Percentiles rank a stretch among this genome's conserved stretches.
Conservation (phyloP, 176 grass and related monocot genomes). For the Calamus simplicifolius region DNA sequence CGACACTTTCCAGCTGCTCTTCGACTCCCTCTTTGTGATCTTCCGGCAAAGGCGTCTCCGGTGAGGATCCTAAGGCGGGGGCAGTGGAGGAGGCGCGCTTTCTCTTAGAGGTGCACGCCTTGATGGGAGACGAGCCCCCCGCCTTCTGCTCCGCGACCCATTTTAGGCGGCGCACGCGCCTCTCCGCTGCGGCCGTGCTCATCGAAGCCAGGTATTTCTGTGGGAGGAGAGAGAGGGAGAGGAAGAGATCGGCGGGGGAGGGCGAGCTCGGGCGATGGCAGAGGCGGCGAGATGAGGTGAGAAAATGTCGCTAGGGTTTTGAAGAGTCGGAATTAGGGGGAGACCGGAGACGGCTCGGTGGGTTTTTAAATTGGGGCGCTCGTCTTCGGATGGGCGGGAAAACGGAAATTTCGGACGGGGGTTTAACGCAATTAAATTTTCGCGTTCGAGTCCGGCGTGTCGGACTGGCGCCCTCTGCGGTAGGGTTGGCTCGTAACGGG, state of each 20-base stretch:
- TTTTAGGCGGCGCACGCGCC: not conserved
- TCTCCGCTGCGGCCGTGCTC: slow-evolving; percentile 4
- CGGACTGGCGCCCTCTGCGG: too few species aligned
- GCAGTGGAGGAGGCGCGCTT: not conserved
- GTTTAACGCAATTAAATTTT: too few species aligned
- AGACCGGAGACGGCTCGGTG: not conserved
- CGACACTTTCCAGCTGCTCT: not conserved
- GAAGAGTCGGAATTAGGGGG: not conserved
- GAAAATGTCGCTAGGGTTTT: not conserved
- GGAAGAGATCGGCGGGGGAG: not conserved
- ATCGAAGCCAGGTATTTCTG: not conserved
- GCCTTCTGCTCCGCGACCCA: not conserved
- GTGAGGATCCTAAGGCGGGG: not conserved
- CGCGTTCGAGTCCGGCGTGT: too few species aligned
- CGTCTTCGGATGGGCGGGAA: too few species aligned
- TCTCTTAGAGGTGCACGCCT: not conserved
- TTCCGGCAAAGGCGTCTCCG: slow-evolving; percentile 25
- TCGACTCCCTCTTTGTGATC: slow-evolving; percentile 14
- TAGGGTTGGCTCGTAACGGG: too few species aligned
- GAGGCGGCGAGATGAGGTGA: not conserved
- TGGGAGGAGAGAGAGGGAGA: not conserved
- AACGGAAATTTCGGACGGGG: too few species aligned
- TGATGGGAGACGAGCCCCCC: too few species aligned
- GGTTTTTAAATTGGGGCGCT: too few species aligned
- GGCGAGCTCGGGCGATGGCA: too few species aligned